Evolutionary conservation across 768 basidiomycete genomes (phyloP).

Genomic region (Boletus pseudo-olivaceus): DNA sequence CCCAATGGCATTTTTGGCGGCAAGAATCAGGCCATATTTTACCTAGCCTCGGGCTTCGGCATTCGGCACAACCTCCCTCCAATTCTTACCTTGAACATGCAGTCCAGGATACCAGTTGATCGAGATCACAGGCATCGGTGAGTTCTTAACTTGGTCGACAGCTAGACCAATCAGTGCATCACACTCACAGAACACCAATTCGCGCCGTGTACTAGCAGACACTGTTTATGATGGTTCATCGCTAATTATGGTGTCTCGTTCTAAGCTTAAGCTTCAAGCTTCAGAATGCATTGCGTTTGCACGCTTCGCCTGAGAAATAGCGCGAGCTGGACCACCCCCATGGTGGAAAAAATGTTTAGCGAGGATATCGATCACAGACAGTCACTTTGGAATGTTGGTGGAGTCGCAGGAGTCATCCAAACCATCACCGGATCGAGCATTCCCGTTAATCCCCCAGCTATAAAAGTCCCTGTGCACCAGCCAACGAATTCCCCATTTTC

Average conservation of each 20-base stretch:
- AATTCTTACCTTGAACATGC: not conserved
- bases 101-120: not conserved
- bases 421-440: not conserved
- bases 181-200: conserved; percentile 5
- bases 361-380: not conserved
- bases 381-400: conserved; percentile 5
- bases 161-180: not conserved
- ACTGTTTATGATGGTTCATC: not conserved
- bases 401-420: not conserved
- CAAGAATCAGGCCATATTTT: not conserved
- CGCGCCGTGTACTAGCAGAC: not conserved
- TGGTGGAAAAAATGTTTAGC: not conserved
- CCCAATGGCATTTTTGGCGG: not conserved
- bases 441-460: conserved; percentile 5
- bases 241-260: not conserved
- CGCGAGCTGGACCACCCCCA: not conserved
- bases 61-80: not conserved
- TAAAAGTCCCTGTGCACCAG: conserved; percentile 9
- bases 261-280: not conserved
- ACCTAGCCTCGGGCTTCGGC: not conserved
- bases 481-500: not conserved
- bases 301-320: not conserved
- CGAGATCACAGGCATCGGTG: not conserved
- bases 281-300: not conserved
- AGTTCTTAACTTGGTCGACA: not conserved